Evolutionary conservation across 176 grass and related monocot species (phyloP).

Genomic region (Zea mays): DNA sequence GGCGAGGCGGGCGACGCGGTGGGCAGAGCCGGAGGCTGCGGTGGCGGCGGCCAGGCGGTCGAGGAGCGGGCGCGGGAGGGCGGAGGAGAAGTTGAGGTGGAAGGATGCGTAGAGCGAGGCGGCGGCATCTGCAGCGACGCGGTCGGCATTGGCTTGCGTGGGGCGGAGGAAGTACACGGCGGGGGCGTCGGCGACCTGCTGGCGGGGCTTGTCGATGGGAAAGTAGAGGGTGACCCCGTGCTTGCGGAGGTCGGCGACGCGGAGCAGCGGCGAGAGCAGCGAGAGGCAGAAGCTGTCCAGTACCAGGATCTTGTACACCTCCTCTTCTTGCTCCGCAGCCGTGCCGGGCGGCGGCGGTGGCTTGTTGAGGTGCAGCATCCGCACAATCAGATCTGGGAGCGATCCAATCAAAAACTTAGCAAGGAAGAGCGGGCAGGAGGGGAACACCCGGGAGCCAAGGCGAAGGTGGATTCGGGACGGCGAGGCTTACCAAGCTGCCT

Average conservation of each 20-base stretch:
- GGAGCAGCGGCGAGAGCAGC: conserved; percentile 40
- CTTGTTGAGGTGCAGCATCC: conserved; percentile 11
- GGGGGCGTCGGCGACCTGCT: not conserved
- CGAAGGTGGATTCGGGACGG: no score
- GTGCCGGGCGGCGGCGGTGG: not conserved
- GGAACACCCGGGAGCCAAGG: not conserved
- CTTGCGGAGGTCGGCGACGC: conserved; percentile 46
- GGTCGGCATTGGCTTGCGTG: conserved; percentile 6
- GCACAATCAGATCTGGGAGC: not conserved
- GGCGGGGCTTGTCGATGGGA: conserved; percentile 13
- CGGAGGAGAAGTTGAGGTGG: conserved; percentile 15
- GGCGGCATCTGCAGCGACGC: conserved; percentile 5
- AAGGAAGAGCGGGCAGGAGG: not conserved
- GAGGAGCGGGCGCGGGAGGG: conserved; percentile 9
- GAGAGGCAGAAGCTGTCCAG: conserved; percentile 40
- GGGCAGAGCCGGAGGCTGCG: conserved; percentile 6
- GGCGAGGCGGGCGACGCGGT: conserved; percentile 18
- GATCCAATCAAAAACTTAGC: not conserved
- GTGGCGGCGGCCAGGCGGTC: conserved; percentile 8
- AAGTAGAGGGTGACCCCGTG: conserved; percentile 35
- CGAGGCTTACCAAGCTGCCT: conserved; percentile 10
- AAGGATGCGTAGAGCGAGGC: not conserved
- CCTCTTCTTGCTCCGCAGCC: not conserved
- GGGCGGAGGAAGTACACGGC: conserved; percentile 10
- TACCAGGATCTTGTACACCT: conserved; percentile 45